Evolutionary conservation across 352 stramenopile species (phyloP).

Genomic region (Pythium scleroteichum): DNA sequence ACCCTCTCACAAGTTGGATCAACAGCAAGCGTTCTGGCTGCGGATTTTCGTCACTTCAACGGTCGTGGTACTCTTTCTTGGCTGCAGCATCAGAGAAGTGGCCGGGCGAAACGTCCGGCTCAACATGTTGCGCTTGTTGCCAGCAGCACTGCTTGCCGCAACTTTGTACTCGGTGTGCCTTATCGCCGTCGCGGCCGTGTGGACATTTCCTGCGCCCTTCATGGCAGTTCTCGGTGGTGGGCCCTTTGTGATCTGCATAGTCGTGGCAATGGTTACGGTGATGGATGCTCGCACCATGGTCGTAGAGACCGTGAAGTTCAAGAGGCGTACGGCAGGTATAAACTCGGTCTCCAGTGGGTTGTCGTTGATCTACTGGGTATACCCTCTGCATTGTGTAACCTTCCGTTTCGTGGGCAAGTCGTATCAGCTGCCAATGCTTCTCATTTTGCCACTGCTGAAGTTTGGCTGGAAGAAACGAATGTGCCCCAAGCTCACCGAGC

Average conservation of each 20-base stretch:
- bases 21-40: slow-evolving; percentile 8
- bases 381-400: slow-evolving; percentile 4
- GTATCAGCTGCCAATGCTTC: slow-evolving; percentile 5
- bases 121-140: not conserved
- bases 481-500: slow-evolving; percentile 4
- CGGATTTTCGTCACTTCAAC: not conserved
- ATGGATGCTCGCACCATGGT: not conserved
- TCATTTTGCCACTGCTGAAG: slow-evolving; percentile 13
- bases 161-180: not conserved
- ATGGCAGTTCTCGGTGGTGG: not conserved
- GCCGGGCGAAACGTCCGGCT: not conserved
- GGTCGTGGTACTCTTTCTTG: not conserved
- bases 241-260: not conserved
- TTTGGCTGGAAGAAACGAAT: slow-evolving; percentile 8
- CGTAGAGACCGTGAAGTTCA: too few relatives aligned
- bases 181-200: slow-evolving; percentile 1
- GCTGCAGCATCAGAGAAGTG: not conserved
- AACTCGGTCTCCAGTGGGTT: not conserved
- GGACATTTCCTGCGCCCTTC: slow-evolving; percentile 15
- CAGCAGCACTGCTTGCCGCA: not conserved
- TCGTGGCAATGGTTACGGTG: not conserved
- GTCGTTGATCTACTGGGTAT: slow-evolving; percentile 2
- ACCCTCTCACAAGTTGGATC: not conserved
- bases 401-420: not conserved
- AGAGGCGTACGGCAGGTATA: not conserved